A percentile compares a stretch with the other conserved stretches of the same genome.
phyloP scores from a whole-genome alignment of 2,329 filamentous ascomycete species.

The Cordyceps javanica region DNA sequence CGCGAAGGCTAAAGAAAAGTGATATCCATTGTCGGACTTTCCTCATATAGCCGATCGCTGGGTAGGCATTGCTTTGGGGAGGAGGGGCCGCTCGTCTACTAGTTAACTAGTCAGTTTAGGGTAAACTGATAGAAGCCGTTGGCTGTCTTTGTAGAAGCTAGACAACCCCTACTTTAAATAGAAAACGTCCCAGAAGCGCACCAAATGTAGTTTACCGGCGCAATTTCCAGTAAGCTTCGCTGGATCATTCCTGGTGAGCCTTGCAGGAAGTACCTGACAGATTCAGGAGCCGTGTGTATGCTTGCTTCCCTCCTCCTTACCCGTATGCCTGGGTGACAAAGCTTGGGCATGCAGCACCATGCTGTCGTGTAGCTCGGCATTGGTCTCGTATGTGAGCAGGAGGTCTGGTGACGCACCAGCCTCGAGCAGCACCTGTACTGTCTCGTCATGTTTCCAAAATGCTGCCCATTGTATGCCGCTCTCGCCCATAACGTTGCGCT shows the following conservation, averaged over 20 bases:
- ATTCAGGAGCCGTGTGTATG: background rate
- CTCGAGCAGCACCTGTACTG: constrained; percentile 1
- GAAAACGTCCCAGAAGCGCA: too few relatives aligned
- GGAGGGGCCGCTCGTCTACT: too few relatives aligned
- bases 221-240: background rate
- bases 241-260: background rate
- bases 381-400: background rate
- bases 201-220: background rate
- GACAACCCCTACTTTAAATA: too few relatives aligned
- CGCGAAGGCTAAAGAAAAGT: too few relatives aligned
- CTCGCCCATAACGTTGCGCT: background rate
- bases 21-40: too few relatives aligned
- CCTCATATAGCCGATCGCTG: too few relatives aligned
- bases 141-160: too few relatives aligned
- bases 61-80: too few relatives aligned
- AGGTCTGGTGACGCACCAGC: background rate
- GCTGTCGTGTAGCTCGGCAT: background rate
- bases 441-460: constrained; percentile 2
- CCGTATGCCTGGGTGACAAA: background rate
- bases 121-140: too few relatives aligned
- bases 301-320: background rate
- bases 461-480: constrained; percentile 10
- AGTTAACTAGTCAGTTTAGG: too few relatives aligned
- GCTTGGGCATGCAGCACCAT: background rate
- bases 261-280: background rate